Evolutionary conservation across 768 basidiomycete species (phyloP).

Genomic region (Plicaturopsis crispa): DNA sequence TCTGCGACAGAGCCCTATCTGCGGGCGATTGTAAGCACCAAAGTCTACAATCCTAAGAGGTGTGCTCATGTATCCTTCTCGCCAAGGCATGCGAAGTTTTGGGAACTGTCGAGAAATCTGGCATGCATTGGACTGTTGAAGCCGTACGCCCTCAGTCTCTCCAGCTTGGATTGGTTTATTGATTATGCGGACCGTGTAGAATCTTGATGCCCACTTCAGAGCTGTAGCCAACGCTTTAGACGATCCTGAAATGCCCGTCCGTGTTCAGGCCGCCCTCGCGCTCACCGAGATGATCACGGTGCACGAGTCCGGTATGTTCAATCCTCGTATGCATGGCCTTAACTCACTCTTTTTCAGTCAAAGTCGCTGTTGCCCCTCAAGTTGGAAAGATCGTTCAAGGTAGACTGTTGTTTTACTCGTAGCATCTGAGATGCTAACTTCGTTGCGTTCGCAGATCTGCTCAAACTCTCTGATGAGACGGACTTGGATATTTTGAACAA

Average conservation of each 20-base stretch:
- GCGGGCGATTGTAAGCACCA: slow-evolving; percentile 59
- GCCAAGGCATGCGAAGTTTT: slow-evolving; percentile 74
- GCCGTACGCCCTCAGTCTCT: slow-evolving; percentile 35
- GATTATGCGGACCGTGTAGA: slow-evolving; percentile 26
- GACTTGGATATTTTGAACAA: slow-evolving; percentile 80
- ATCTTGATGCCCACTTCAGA: slow-evolving; percentile 55
- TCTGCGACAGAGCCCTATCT: slow-evolving; percentile 60
- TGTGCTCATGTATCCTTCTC: slow-evolving; percentile 1
- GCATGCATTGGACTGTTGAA: slow-evolving; percentile 57
- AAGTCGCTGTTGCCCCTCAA: slow-evolving; percentile 59
- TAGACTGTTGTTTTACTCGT: slow-evolving; percentile 17
- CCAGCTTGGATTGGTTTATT: neutral
- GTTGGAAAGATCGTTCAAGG: slow-evolving; percentile 87
- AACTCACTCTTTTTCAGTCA: slow-evolving; percentile 36
- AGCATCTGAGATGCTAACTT: neutral
- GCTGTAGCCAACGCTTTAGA: slow-evolving; percentile 63
- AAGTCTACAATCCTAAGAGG: slow-evolving; percentile 1
- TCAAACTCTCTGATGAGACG: slow-evolving; percentile 86
- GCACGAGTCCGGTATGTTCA: slow-evolving; percentile 51
- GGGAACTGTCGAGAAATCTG: slow-evolving; percentile 62
- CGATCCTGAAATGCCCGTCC: slow-evolving; percentile 75
- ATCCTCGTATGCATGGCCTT: neutral
- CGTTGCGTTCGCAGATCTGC: slow-evolving; percentile 44
- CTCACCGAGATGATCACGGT: slow-evolving; percentile 67
- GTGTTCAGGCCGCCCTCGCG: slow-evolving; percentile 76